phyloP scores from a whole-genome alignment of 805 yeast genomes.

The Starmerella roubikii region DNA sequence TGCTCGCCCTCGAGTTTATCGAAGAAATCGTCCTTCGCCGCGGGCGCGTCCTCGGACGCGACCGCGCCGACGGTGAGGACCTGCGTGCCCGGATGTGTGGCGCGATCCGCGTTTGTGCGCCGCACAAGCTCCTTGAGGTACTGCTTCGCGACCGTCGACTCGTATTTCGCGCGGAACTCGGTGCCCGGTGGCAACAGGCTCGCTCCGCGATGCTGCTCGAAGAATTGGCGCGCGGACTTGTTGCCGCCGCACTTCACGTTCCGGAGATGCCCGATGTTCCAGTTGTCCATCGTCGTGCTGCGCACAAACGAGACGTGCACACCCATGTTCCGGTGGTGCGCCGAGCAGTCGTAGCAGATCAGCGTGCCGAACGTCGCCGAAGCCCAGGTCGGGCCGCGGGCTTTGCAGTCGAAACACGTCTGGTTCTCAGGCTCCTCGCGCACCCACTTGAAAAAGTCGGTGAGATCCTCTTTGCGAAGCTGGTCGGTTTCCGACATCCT shows the following conservation, averaged over 20 bases:
- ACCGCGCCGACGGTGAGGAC: conserved; percentile 1
- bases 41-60: conserved; percentile 15
- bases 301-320: conserved; percentile 93
- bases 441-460: conserved; percentile 48
- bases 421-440: conserved; percentile 58
- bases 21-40: conserved; percentile 65
- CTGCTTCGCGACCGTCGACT: conserved; percentile 61
- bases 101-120: conserved; percentile 52
- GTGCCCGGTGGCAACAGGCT: conserved; percentile 42
- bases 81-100: conserved; percentile 45
- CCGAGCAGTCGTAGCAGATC: conserved; percentile 86
- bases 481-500: conserved; percentile 18
- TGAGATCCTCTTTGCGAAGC: conserved; percentile 47
- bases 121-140: conserved; percentile 70
- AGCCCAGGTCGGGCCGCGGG: conserved; percentile 96
- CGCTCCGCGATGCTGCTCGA: conserved; percentile 74
- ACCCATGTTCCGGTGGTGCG: conserved; percentile 90
- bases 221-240: conserved; percentile 69
- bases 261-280: conserved; percentile 84
- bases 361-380: conserved; percentile 92
- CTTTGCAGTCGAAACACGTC: conserved; percentile 81
- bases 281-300: conserved; percentile 80
- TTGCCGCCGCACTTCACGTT: conserved; percentile 92
- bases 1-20: conserved; percentile 64
- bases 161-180: conserved; percentile 67